Evolutionary conservation across 2,329 filamentous ascomycete genomes (phyloP).

Genomic region (Coniochaeta sp.): DNA sequence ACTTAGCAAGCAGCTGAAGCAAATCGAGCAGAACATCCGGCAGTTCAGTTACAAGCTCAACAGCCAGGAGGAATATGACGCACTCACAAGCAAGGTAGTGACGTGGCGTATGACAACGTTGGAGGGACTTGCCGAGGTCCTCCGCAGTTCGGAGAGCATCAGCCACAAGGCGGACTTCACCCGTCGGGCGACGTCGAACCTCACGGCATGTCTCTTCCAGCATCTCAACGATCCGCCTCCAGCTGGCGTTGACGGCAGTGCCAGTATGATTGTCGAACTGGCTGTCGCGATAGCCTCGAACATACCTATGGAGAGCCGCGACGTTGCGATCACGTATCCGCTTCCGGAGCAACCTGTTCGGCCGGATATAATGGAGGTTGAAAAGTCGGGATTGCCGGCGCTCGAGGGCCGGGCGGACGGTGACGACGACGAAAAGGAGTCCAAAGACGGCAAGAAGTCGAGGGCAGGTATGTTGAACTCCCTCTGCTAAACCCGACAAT

Average conservation of each 20-base stretch:
- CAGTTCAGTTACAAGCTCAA: conserved; percentile 64
- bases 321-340: conserved; percentile 83
- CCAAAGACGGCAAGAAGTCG: conserved; percentile 28
- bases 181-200: conserved; percentile 58
- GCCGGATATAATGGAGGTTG: conserved; percentile 76
- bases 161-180: conserved; percentile 65
- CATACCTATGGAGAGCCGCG: conserved; percentile 82
- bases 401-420: conserved; percentile 40
- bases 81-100: conserved; percentile 77
- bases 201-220: conserved; percentile 64
- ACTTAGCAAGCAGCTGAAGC: conserved; percentile 73
- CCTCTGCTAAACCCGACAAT: conserved; percentile 13
- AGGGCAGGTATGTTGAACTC: conserved; percentile 38
- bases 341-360: conserved; percentile 66
- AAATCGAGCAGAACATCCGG: conserved; percentile 82
- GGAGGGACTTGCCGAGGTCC: conserved; percentile 71
- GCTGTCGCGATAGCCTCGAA: conserved; percentile 81
- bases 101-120: conserved; percentile 91
- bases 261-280: conserved; percentile 88
- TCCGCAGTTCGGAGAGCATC: conserved; percentile 58
- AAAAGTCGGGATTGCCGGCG: conserved; percentile 62
- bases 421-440: conserved; percentile 33
- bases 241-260: conserved; percentile 76
- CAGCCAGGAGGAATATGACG: conserved; percentile 83
- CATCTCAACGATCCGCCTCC: conserved; percentile 72